Conservation (phyloP, 2,329 filamentous ascomycete species). For the Venturia nashicola region DNA sequence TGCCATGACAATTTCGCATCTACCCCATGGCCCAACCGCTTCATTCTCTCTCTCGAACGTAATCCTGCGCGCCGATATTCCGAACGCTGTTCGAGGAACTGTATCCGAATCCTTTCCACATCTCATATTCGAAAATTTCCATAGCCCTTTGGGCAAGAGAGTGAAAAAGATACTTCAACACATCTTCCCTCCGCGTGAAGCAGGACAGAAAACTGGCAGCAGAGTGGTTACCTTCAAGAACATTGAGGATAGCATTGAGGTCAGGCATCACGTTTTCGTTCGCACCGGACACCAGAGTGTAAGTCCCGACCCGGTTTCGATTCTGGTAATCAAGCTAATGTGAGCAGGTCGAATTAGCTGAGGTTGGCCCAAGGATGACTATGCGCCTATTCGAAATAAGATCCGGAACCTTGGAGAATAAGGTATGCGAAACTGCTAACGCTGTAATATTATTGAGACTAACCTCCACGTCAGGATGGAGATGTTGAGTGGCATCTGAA, state of each 20-base stretch:
- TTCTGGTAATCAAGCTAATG: conserved; percentile 62
- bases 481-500: conserved; percentile 95
- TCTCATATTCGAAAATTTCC: conserved; percentile 90
- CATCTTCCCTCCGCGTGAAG: conserved; percentile 80
- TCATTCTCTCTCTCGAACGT: conserved; percentile 90
- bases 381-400: conserved; percentile 92
- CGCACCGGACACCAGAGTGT: conserved; percentile 76
- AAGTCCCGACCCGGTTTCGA: conserved; percentile 41
- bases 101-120: conserved; percentile 90
- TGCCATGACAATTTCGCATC: conserved; percentile 73
- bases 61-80: conserved; percentile 83
- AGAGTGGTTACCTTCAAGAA: conserved; percentile 91
- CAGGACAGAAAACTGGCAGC: conserved; percentile 69
- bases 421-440: not conserved
- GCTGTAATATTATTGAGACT: not conserved
- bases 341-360: not conserved
- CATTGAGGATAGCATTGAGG: conserved; percentile 76
- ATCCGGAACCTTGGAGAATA: conserved; percentile 82
- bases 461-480: conserved; percentile 47
- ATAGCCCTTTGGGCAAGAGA: conserved; percentile 63
- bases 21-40: conserved; percentile 78
- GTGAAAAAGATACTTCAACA: conserved; percentile 89
- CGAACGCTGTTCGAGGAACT: conserved; percentile 73
- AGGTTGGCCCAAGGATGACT: conserved; percentile 65
- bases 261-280: conserved; percentile 89